Base-by-base conservation (phyloP, 768 basidiomycete species). In the Austroboletus eburneus region DNA sequence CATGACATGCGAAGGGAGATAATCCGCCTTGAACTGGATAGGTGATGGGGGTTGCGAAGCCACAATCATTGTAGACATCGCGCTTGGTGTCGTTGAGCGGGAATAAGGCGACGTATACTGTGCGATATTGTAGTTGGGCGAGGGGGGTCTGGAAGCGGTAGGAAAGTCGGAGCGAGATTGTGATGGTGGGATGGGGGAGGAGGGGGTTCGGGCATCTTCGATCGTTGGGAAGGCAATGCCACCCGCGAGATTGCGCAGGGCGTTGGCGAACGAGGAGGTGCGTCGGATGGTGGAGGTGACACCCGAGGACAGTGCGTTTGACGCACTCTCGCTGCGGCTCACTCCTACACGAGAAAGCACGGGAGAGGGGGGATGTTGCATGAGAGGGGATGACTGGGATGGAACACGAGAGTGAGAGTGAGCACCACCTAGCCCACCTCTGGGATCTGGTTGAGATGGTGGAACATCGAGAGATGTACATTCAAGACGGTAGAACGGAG, bases 191-290 rank as follows among this genome's bases (percentile, higher is more conserved):
- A 57, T 44, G 0, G 67, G 68, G 33, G 63, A 67, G 3, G 75
- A 63, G 10, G 74, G 70, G 2, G 64, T 58, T 7, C 71, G 70
- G 2, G 63, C 59, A 29, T 86, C 86, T 39, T 87, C 85, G 4
- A 69, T 55, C 4, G 78, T 69, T 0, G 87, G 85, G 62, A 90
- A 88, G 8, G 84, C 70, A 37, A 88, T 84, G 3, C 79, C 77
- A 16, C 84, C 83, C 3, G 85, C 79, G 2, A 91, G 69, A 18
- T 74, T 78, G 59, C 82, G 83, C 12, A 91, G 71, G 4, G 83
- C 83, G 48, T 81, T 86, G 9, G 88, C 88, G 52, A 91, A 85
- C 3, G 88, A 87, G 5, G 87, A 84, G 1, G 89, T 90, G 9
- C 89, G 80, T 43, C 81, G 77, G 23, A 91, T 62, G 5, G 86